phyloP scores from a whole-genome alignment of 169 alveolate genomes.

The Eimeria tenella region DNA sequence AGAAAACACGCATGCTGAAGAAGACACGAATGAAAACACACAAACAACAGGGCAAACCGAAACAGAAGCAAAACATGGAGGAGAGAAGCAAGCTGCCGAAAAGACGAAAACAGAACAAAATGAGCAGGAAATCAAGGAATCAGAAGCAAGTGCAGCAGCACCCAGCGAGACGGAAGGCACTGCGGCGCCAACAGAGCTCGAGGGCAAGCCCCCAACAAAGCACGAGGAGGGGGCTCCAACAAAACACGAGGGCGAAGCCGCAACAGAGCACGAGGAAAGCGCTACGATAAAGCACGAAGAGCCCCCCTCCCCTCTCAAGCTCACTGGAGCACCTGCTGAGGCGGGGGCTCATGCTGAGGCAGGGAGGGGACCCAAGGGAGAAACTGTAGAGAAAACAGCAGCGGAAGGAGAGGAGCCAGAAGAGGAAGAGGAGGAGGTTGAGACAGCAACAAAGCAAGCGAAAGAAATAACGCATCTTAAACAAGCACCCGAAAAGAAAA shows the following conservation, averaged over 20 bases:
- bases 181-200: neutral
- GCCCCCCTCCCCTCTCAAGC: neutral
- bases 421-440: neutral
- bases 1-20: neutral
- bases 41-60: neutral
- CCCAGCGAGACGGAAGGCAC: neutral
- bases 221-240: too few relatives aligned
- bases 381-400: neutral
- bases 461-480: neutral
- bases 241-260: too few relatives aligned
- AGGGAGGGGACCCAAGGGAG: neutral
- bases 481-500: neutral
- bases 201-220: neutral
- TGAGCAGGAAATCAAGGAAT: neutral
- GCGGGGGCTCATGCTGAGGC: neutral
- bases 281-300: neutral
- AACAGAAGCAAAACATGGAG: neutral
- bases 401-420: neutral
- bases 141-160: neutral
- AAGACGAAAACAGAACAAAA: neutral
- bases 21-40: too few relatives aligned
- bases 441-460: neutral
- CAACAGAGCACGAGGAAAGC: too few relatives aligned
- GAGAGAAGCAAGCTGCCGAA: neutral
- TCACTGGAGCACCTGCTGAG: neutral